Evolutionary conservation across 2,329 filamentous ascomycete genomes (phyloP), one percentile per base, ranked within the genome.

Genomic region (Fusarium oxysporum): DNA sequence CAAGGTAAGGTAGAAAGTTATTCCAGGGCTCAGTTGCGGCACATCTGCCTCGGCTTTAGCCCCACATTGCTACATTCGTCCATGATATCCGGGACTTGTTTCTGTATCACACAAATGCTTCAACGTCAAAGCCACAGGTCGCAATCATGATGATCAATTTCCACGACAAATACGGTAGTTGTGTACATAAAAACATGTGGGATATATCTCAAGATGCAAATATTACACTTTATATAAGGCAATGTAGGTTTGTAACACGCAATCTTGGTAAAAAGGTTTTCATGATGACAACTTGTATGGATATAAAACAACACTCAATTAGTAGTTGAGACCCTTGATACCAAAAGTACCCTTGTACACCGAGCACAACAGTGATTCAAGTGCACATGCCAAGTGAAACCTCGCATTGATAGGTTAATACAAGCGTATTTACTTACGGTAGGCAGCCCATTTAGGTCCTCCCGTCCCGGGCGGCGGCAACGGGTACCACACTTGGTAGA

Each of bases 401-500:
- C 32, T 28, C 40, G 11, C 41, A 53, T 43, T 73, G 51, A 73
- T 72, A 73, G 70, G 65, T 25, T 28, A 9, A 35, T 30, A 45
- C 45, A 65, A 43, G 50, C 51, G 43, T 53, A 43, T 48, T 33
- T 33, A 33, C 33, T 33, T 33, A 33, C 33, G 33, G 33, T 23
- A 48, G 54, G n/a, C 14, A 25, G 54, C 45, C 30, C 48, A 55
- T 51, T 43, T 48, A 33, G 28, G 30, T 50, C 30, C 53, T 64
- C 44, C 33, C 33, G 33, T 21, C 33, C 30, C 17, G 12, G 14
- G 32, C 33, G 48, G 69, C 70, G 60, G 70, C 56, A 51, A 58
- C 70, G 70, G 70, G 70, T 72, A 70, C 70, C 40, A 71, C 54
- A 35, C 41, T 51, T 62, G 53, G 30, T 55, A 58, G 40, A 44